Conservation (phyloP, 257 asterid genomes). For the Anisodus tanguticus region DNA sequence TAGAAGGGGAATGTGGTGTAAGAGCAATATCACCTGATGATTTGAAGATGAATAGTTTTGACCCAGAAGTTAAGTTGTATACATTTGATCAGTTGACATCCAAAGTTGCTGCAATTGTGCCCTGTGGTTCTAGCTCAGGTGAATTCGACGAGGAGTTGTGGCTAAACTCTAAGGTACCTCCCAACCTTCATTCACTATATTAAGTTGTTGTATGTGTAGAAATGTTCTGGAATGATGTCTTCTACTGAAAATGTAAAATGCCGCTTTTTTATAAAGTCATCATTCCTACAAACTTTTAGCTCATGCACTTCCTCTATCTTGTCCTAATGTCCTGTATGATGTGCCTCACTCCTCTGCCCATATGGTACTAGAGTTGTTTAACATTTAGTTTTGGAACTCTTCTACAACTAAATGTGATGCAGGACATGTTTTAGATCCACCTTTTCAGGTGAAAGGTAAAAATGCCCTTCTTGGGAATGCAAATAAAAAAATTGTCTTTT, state of each 20-base stretch:
- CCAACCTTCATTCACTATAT: neutral
- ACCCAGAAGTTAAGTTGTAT: constrained; percentile 64
- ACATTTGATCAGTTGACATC: constrained; percentile 87
- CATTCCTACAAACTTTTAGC: neutral
- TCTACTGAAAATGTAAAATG: neutral
- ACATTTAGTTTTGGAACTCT: neutral
- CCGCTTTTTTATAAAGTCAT: neutral
- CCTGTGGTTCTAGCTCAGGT: constrained; percentile 66
- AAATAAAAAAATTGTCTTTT: neutral
- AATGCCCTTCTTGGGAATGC: neutral
- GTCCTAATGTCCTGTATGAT: neutral
- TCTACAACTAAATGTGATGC: constrained; percentile 6
- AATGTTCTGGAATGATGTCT: neutral
- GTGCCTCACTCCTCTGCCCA: neutral
- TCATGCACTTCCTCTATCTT: neutral
- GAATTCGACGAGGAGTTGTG: constrained; percentile 76
- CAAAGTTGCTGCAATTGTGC: constrained; percentile 89
- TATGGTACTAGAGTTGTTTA: neutral
- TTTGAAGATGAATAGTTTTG: constrained; percentile 83
- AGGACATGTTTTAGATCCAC: neutral
- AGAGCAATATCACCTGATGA: constrained; percentile 76
- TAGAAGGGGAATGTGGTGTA: constrained; percentile 82
- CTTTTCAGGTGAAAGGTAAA: neutral
- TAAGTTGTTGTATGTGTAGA: constrained; percentile 2
- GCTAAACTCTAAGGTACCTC: constrained; percentile 80